Conservation (phyloP, 2,329 filamentous ascomycete species). For the Chrysosporium keratinophilum region DNA sequence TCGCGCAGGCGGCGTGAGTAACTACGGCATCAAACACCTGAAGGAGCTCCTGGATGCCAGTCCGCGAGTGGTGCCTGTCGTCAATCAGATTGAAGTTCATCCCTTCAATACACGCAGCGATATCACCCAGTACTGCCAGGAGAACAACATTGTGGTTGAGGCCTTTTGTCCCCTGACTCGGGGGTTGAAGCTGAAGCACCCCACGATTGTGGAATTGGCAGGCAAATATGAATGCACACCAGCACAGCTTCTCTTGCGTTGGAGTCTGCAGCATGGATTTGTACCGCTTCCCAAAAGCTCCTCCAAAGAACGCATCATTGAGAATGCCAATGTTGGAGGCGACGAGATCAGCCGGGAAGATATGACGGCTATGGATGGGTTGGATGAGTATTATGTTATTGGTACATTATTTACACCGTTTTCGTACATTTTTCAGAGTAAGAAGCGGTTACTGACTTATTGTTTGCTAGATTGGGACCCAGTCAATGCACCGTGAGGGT, state of each 20-base stretch:
- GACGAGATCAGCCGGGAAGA: conserved; percentile 18
- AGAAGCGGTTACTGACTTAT: background rate
- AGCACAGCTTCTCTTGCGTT: conserved; percentile 65
- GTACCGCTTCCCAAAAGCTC: conserved; percentile 66
- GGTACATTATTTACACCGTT: background rate
- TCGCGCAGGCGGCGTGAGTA: conserved; percentile 64
- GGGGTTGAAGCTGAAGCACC: conserved; percentile 59
- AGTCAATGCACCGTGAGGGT: background rate
- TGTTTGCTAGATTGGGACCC: conserved; percentile 3
- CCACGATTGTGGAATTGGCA: conserved; percentile 50
- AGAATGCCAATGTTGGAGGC: conserved; percentile 52
- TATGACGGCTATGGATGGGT: conserved; percentile 12
- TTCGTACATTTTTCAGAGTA: background rate
- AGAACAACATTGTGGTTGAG: conserved; percentile 59
- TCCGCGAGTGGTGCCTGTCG: conserved; percentile 33
- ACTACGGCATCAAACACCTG: conserved; percentile 50
- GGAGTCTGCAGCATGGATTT: conserved; percentile 65
- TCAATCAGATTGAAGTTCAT: conserved; percentile 38
- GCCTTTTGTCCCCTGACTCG: conserved; percentile 71
- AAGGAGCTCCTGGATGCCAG: conserved; percentile 36
- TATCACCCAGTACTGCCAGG: conserved; percentile 56
- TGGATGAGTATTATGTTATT: conserved; percentile 10
- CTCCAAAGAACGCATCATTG: conserved; percentile 49
- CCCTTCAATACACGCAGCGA: conserved; percentile 54
- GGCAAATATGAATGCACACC: conserved; percentile 60